phyloP scores from a whole-genome alignment of 202 grass and related monocot species.

The Schoenoplectus triqueter region DNA sequence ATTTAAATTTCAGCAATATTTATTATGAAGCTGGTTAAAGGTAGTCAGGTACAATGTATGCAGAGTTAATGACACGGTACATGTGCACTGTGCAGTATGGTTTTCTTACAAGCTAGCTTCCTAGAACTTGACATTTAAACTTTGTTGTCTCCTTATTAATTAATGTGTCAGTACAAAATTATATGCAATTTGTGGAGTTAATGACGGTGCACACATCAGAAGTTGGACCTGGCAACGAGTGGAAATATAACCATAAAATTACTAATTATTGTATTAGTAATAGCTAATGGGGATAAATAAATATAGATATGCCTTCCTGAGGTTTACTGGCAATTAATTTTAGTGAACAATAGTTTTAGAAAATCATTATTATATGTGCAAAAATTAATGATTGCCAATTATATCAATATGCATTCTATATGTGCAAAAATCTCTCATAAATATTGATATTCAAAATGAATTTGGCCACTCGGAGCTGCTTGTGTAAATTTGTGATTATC shows the following conservation, averaged over 20 bases:
- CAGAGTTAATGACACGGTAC: not conserved
- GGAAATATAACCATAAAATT: not conserved
- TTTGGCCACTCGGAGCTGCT: not conserved
- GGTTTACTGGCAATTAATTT: slow-evolving; percentile 3
- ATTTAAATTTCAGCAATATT: not conserved
- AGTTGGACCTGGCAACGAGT: not conserved
- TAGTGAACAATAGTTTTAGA: slow-evolving; percentile 11
- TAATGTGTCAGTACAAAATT: not conserved
- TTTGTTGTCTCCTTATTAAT: not conserved
- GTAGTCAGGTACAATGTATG: no score
- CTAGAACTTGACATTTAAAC: slow-evolving; percentile 1
- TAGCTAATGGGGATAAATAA: not conserved
- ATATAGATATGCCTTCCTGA: not conserved
- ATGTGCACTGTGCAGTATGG: not conserved
- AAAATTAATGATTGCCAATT: not conserved
- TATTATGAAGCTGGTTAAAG: not conserved
- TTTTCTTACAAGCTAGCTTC: slow-evolving; percentile 1
- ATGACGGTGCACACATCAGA: not conserved
- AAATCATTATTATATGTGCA: not conserved
- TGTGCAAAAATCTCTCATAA: not conserved
- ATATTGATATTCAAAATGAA: slow-evolving; percentile 5
- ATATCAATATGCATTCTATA: slow-evolving; percentile 4
- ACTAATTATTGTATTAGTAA: slow-evolving; percentile 4
- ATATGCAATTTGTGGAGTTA: not conserved
- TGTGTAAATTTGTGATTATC: not conserved